Conservation (phyloP, 2,329 filamentous ascomycete species). For the Aspergillus flavus region DNA sequence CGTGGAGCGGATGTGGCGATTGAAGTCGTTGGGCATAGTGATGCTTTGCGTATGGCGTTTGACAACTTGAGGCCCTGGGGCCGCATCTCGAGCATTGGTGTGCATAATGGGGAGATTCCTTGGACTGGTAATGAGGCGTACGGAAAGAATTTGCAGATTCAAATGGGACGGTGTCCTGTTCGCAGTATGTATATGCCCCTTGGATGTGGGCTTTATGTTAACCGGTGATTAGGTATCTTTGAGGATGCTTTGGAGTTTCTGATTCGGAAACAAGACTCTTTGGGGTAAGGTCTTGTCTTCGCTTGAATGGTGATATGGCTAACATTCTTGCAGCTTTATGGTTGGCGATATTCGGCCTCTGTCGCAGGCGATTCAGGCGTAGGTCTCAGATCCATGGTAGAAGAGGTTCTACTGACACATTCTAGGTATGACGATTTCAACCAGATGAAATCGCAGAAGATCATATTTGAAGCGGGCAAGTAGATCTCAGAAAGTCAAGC, state of each 20-base stretch:
- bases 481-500: not conserved
- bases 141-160: slow-evolving; percentile 69
- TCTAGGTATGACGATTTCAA: slow-evolving; percentile 67
- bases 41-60: slow-evolving; percentile 69
- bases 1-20: slow-evolving; percentile 82
- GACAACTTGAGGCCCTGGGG: slow-evolving; percentile 74
- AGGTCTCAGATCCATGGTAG: slow-evolving; percentile 8
- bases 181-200: slow-evolving; percentile 24
- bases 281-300: slow-evolving; percentile 57
- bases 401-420: not conserved
- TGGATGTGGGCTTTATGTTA: not conserved
- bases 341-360: slow-evolving; percentile 72
- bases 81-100: slow-evolving; percentile 71
- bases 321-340: slow-evolving; percentile 62
- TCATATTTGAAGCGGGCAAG: slow-evolving; percentile 59
- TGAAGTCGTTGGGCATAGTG: slow-evolving; percentile 71
- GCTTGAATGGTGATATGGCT: slow-evolving; percentile 14
- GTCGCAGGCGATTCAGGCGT: slow-evolving; percentile 61
- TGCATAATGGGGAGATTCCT: slow-evolving; percentile 71
- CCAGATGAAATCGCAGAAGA: slow-evolving; percentile 70
- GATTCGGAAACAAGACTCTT: slow-evolving; percentile 63
- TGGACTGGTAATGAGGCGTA: slow-evolving; percentile 65
- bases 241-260: slow-evolving; percentile 64
- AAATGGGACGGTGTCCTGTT: slow-evolving; percentile 77
- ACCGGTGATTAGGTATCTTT: slow-evolving; percentile 54